Percentiles rank a stretch among this genome's conserved stretches.
Conservation (phyloP, 1,139 yeast genomes). For the Citeromyces siamensis region DNA sequence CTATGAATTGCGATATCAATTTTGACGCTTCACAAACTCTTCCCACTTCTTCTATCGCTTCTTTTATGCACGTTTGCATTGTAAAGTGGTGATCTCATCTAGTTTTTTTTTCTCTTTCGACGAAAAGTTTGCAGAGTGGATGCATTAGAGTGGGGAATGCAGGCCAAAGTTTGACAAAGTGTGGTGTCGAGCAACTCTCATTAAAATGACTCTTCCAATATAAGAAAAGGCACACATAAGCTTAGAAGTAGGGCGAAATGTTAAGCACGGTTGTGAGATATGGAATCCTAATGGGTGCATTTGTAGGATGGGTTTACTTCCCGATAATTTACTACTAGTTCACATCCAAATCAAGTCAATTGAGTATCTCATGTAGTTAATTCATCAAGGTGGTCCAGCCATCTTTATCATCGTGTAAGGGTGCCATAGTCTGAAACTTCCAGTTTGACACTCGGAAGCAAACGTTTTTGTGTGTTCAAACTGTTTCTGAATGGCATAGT, state of each 20-base stretch:
- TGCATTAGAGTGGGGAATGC: too few relatives aligned
- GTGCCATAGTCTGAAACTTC: background rate
- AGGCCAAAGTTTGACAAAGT: too few relatives aligned
- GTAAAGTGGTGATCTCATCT: too few relatives aligned
- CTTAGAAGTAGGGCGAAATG: background rate
- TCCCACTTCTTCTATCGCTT: too few relatives aligned
- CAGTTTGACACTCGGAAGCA: background rate
- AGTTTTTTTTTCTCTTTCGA: too few relatives aligned
- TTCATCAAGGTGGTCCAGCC: conserved; percentile 1
- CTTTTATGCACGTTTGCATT: too few relatives aligned
- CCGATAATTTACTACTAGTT: background rate
- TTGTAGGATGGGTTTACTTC: conserved; percentile 1
- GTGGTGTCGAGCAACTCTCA: too few relatives aligned
- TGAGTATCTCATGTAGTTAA: too few relatives aligned
- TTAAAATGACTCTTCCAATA: background rate
- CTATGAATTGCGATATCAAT: too few relatives aligned
- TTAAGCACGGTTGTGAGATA: background rate
- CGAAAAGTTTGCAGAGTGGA: too few relatives aligned
- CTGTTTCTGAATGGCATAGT: background rate
- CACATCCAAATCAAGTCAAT: background rate
- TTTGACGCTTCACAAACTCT: too few relatives aligned
- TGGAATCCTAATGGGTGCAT: background rate
- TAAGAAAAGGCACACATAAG: background rate
- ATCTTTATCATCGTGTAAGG: background rate
- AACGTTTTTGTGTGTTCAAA: background rate